Evolutionary conservation across 2,329 filamentous ascomycete genomes (phyloP).

Genomic region (Aspergillus sclerotialis): DNA sequence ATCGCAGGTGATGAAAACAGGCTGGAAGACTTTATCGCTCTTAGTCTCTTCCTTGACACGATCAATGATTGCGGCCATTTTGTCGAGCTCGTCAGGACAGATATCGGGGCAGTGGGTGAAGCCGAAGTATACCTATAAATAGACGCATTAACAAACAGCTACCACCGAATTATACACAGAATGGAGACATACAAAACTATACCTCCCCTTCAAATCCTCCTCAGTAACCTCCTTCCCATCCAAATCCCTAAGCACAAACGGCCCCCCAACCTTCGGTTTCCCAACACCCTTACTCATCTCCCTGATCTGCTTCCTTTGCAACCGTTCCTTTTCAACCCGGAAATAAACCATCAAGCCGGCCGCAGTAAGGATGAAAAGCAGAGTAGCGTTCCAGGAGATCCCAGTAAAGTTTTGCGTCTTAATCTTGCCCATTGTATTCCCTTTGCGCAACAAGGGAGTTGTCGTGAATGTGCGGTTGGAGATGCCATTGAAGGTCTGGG

Average conservation of each 20-base stretch:
- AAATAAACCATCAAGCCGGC: slow-evolving; percentile 81
- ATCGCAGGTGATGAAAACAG: slow-evolving; percentile 93
- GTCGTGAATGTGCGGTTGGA: slow-evolving; percentile 21
- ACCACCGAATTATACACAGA: slow-evolving; percentile 4
- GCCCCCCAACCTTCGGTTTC: slow-evolving; percentile 83
- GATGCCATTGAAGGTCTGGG: slow-evolving; percentile 2
- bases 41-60: slow-evolving; percentile 41
- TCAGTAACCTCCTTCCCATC: slow-evolving; percentile 71
- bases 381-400: slow-evolving; percentile 85
- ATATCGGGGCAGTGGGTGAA: slow-evolving; percentile 99
- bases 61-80: slow-evolving; percentile 96
- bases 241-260: slow-evolving; percentile 76
- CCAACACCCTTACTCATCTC: slow-evolving; percentile 92
- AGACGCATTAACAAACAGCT: background rate
- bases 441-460: slow-evolving; percentile 13
- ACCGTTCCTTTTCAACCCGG: slow-evolving; percentile 81
- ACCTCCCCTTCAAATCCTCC: slow-evolving; percentile 77
- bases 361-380: slow-evolving; percentile 76
- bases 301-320: slow-evolving; percentile 81
- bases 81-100: slow-evolving; percentile 97
- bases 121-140: slow-evolving; percentile 92
- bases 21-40: slow-evolving; percentile 49
- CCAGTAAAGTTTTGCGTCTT: slow-evolving; percentile 33
- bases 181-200: slow-evolving; percentile 44
- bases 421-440: slow-evolving; percentile 35